These are phyloP conservation scores for Vanderwaltozyma yarrowii DNA, from an alignment of 805 yeast species.

Conservation along the genomic window DNA sequence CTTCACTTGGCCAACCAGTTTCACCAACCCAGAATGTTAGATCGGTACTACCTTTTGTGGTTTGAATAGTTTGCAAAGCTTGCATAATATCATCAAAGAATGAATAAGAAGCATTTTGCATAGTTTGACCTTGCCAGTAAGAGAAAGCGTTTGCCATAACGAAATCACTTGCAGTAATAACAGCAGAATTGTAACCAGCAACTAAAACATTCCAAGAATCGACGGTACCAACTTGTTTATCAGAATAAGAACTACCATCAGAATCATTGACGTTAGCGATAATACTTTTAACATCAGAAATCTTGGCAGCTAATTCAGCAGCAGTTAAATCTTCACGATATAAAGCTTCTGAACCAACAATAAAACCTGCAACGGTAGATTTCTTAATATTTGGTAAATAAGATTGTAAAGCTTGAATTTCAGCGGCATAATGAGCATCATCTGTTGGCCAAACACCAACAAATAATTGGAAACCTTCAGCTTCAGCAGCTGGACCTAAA, in stretches of 20 bases:
- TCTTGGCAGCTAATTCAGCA: constrained; percentile 55
- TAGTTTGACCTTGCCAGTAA: constrained; percentile 96
- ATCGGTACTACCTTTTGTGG: constrained; percentile 77
- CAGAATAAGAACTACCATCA: constrained; percentile 66
- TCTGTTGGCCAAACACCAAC: constrained; percentile 94
- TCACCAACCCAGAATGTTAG: constrained; percentile 93
- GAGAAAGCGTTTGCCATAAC: constrained; percentile 93
- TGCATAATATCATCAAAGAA: constrained; percentile 97
- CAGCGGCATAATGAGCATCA: constrained; percentile 63
- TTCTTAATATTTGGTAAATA: constrained; percentile 68
- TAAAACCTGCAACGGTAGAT: constrained; percentile 59
- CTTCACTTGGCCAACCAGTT: constrained; percentile 94
- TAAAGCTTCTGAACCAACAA: constrained; percentile 93
- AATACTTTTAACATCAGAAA: constrained; percentile 49
- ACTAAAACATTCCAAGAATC: constrained; percentile 94
- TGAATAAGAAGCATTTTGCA: constrained; percentile 73
- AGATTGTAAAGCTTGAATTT: constrained; percentile 56
- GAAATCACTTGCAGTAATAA: constrained; percentile 72
- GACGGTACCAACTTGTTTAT: constrained; percentile 78
- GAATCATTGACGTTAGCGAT: constrained; percentile 59
- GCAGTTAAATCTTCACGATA: constrained; percentile 86
- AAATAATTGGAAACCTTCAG: constrained; percentile 63
- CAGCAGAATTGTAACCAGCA: constrained; percentile 62
- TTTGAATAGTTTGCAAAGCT: constrained; percentile 82
- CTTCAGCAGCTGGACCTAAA: constrained; percentile 80